Evolutionary conservation across 208 protist species (phyloP), one percentile per base, ranked within the genome.

Genomic region (Acanthamoeba sp.): DNA sequence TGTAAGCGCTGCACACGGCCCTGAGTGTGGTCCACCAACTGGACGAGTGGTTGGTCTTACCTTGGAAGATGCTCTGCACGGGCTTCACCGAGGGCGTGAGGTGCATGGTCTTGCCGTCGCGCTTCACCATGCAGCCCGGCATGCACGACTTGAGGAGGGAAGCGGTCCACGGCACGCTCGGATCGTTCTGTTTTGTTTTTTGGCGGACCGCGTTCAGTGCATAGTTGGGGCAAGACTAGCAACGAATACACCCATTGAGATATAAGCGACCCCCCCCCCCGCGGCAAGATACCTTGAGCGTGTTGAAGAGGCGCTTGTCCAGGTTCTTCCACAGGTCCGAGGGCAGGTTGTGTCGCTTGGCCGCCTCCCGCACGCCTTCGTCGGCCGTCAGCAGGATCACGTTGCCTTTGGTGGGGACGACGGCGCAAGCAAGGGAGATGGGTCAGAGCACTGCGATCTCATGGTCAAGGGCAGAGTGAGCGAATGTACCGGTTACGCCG

Each of bases 281-380:
- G n/a, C n/a, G n/a, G n/a, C n/a, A n/a, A n/a, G 9, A 34, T 34
- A 69, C 29, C 66, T 76, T 38, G 14, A 76, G 36, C n/a, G 66
- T 29, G 66, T 48, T 55, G 24, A 87, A 87, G n/a, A 87, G 78
- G 36, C 48, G 38, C 38, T 55, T n/a, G 42, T 87, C 32, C 27
- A 87, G 36, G 42, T 87, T 57, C 16, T 57, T 48, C 78, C 78
- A 87, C 10, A 57, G 18, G 32, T 48, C 78, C 7, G 78, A 27
- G 24, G 78, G 78, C 38, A 87, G 78, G 32, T 87, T 87, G 78
- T 87, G 78, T 55, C 78, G 38, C 48, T 87, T 87, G 34, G 78
- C 78, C 32, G 78, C 48, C 24, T 87, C 78, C 5, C 42, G 42
- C 57, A 57, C 78, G 24, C 78, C 78, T 32, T 87, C 48, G 48